Base-by-base conservation (phyloP, 805 yeast species). In the Candida maesae region DNA sequence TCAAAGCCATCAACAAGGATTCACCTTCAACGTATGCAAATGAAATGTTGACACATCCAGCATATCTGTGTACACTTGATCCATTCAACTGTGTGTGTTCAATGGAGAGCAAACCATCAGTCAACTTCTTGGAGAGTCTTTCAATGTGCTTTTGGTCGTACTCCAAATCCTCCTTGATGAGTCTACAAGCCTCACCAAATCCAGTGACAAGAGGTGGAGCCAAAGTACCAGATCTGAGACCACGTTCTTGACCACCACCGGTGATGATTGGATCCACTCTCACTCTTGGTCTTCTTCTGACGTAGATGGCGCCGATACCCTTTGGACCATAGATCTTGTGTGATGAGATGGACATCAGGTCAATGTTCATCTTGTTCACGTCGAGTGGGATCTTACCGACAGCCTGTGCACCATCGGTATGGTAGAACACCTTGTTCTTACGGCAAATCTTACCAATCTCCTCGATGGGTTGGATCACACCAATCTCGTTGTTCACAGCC, bases 211-310 rank as follows among this genome's bases (percentile, higher is more conserved):
- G 73, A 17, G 98, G 95, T n/a, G 99, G 95, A 4, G 99, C 90
- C 60, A 93, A 74, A 21, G 99, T 93, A 46, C 99, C 99, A 5
- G 96, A 85, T 67, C 99, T 78, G 57, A 93, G 72, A 45, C 99
- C 99, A 71, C 99, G 84, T 70, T 93, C 99, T 70, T 93, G 99
- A 39, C 99, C 99, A 67, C 99, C 99, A 51, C 99, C 99, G 45
- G 89, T 84, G 52, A 93, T 85, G 41, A 93, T 71, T 17, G 99
- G 96, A 50, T 90, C 97, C 47, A 93, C 63, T 75, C 99, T 84
- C 36, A 93, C 99, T 67, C 99, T 82, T 48, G 99, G 99, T 66
- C 99, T 83, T 74, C 99, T 85, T 68, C 99, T 81, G 29, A 93
- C 91, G 59, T 76, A 93, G 53, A 90, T 73, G 9, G 99, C 99